Evolutionary conservation across 2,329 filamentous ascomycete genomes (phyloP), one percentile per base, ranked within the genome.

Genomic region (Aspergillus viridinutans): DNA sequence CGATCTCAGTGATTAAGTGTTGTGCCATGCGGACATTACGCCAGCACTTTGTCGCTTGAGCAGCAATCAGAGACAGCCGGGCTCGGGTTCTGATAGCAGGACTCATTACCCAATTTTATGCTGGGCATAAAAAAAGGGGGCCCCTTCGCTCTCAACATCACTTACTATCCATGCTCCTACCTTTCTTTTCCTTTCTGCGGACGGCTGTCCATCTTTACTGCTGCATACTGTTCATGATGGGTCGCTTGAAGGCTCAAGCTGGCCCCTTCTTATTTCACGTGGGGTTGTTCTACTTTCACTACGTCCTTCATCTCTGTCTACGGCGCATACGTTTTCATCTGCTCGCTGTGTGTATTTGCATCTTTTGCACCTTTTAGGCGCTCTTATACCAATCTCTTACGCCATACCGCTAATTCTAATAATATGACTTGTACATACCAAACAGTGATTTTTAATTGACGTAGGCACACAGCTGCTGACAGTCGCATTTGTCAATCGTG

Each of bases 1-100:
- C 20, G 78, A 80, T 65, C 57, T 75, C 55, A 78, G 76, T 60
- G 75, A 76, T 59, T 75, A 65, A 59, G 42, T 28, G 21, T 35
- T 20, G 17, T 8, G 26, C 10, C 20, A 25, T 17, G 38, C n/a
- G 14, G 38, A 7, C 17, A 10, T 50, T 26, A 17, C 10, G 28
- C 25, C 47, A n/a, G 8, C 40, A 9, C 10, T 25, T 50, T 32
- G 20, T 38, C 23, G 43, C 12, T 47, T 47, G 9, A 17, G 43
- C 21, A 23, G 21, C 23, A 25, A 7, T 26, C 23, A 25, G 10
- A 26, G 23, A 47, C 42, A 25, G 43, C n/a, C 10, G 10, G 43
- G 43, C 43, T 26, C 9, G 42, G 42, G 21, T 38, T 45, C 42
- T 45, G 21, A 9, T 10, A 45, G 42, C 42, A 14, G 43, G 20